Base-by-base conservation (phyloP, 225 moss, liverwort and hornwort species). In the Neckera pumila region DNA sequence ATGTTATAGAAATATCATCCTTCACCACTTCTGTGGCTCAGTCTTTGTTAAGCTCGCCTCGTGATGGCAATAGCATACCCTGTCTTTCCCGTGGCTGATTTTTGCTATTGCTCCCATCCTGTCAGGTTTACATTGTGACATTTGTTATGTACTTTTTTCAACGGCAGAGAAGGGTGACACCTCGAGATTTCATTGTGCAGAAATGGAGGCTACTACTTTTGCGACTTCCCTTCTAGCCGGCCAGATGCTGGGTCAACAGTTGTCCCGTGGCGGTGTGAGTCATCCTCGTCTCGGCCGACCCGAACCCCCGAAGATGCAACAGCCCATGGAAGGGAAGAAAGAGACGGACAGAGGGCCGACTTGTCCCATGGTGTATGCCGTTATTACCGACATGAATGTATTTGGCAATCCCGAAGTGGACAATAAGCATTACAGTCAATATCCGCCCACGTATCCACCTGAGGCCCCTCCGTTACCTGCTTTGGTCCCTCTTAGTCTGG, bases 281-380 rank as follows among this genome's bases (percentile, higher is more conserved):
- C 75, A 62, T 81, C 83, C 92, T 53, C 56, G 34, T 47, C 49
- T 93, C 57, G 93, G 91, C 33, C 91, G 61, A 17, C 90, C 86
- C 10, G 84, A 86, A 4, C 87, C 74, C 8, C 77, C 73, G 56
- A 57, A 49, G 38, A 64, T 86, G 62, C 51, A 87, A 40, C 70
- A 81, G 30, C 66, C 87, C 77, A 88, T 57, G 87, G 75, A 85
- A 59, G 77, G 27, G 43, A 54, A 79, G 43, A 53, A 54, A 21
- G 45, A 53, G 43, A 25, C 43, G 57, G 80, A 63, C 36, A 82
- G 85, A 6, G 86, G 93, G 67, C 95, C 93, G 63, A 94, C 92
- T 74, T 92, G 93, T 87, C 96, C 96, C 63, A 94, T 93, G 92
- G 88, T 96, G 47, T 96, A 94, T 76, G 95, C 93, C 69, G 80